A percentile compares a stretch with the other conserved stretches of the same genome.
phyloP scores from a whole-genome alignment of 2,329 filamentous ascomycete species.

The Botryotinia narcissicola region DNA sequence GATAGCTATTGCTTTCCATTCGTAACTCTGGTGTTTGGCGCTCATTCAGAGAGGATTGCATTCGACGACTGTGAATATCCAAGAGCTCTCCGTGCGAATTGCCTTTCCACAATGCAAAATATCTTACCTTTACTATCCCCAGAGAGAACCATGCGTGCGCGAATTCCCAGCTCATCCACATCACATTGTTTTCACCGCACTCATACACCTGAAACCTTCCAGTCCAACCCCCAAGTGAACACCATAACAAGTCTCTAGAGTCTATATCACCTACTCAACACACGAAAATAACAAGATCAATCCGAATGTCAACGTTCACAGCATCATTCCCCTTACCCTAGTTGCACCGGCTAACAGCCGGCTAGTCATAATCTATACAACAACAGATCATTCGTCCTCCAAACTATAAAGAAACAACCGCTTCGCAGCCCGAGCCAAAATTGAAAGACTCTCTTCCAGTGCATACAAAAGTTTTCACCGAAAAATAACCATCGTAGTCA shows the following conservation, averaged over 20 bases:
- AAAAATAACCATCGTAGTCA: neutral
- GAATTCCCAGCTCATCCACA: neutral
- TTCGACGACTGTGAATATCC: neutral
- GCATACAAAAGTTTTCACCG: neutral
- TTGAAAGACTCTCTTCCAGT: neutral
- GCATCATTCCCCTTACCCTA: neutral
- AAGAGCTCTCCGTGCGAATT: neutral
- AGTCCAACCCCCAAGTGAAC: neutral
- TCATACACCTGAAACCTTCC: neutral
- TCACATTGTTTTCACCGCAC: neutral
- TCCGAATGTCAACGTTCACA: neutral
- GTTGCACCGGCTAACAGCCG: neutral
- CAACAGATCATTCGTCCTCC: neutral
- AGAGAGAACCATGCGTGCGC: neutral
- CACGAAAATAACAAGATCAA: neutral
- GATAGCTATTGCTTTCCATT: too few species aligned
- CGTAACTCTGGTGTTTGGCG: neutral
- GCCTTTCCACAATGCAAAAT: neutral
- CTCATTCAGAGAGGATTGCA: too few species aligned
- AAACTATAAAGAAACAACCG: neutral
- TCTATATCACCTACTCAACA: neutral
- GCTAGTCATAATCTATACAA: neutral
- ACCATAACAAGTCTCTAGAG: neutral
- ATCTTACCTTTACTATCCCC: neutral
- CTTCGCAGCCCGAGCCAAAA: neutral